Percentiles rank a stretch among this genome's conserved stretches.
Conservation (phyloP, 192 early-diverging fungal species). For the Podochytrium sp. region DNA sequence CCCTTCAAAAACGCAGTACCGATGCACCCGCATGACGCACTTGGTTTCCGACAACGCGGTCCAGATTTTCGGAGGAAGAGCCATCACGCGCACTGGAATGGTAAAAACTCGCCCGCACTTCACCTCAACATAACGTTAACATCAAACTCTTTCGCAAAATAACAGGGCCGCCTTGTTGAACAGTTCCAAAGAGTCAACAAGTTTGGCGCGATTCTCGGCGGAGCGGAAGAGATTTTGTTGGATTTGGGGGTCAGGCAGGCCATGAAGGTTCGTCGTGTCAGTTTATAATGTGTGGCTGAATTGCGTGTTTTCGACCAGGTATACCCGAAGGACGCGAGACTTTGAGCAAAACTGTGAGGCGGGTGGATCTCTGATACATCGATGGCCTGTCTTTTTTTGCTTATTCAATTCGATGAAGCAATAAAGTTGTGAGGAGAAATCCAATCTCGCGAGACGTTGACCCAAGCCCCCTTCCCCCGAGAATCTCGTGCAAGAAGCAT, state of each 20-base stretch:
- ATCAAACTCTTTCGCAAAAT: neutral
- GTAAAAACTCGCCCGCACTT: neutral
- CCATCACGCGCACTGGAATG: conserved; percentile 73
- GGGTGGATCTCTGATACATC: too few species aligned
- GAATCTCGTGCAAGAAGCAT: too few species aligned
- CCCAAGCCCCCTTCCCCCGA: too few species aligned
- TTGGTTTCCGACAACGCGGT: conserved; percentile 67
- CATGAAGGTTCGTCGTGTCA: conserved; percentile 61
- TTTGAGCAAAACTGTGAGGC: conserved; percentile 2
- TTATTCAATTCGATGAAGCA: too few species aligned
- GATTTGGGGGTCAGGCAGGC: conserved; percentile 69
- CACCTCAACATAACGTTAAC: neutral
- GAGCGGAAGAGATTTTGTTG: conserved; percentile 56
- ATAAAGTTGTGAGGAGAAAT: too few species aligned
- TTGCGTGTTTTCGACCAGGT: too few species aligned
- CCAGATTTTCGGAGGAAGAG: conserved; percentile 79
- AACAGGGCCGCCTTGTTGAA: conserved; percentile 61
- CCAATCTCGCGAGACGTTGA: too few species aligned
- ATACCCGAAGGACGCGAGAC: conserved; percentile 23
- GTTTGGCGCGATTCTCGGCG: conserved; percentile 54
- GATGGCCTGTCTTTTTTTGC: too few species aligned
- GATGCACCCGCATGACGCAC: conserved; percentile 59
- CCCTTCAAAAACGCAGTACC: conserved; percentile 14
- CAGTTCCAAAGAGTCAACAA: conserved; percentile 55
- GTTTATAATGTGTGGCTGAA: too few species aligned